phyloP scores from a whole-genome alignment of 441 rosid species.

The Biscutella laevigata region DNA sequence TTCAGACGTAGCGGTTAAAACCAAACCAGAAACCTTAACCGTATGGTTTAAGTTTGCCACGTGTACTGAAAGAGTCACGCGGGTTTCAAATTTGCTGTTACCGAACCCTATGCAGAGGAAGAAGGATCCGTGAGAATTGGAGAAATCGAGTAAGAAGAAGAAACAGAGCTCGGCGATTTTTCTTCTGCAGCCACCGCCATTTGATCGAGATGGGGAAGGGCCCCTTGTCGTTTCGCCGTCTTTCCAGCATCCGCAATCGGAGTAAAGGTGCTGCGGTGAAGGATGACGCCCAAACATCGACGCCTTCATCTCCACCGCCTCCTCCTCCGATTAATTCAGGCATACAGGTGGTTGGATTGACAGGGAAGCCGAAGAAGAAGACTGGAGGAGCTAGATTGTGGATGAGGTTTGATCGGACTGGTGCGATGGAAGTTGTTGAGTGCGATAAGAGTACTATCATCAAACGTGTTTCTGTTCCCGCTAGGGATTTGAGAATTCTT shows the following conservation, averaged over 20 bases:
- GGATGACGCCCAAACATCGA: slow-evolving; percentile 22
- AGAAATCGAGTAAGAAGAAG: too few relatives aligned
- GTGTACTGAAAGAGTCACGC: too few relatives aligned
- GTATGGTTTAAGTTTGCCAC: too few relatives aligned
- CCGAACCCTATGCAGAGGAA: too few relatives aligned
- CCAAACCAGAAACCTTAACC: too few relatives aligned
- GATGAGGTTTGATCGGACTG: slow-evolving; percentile 78
- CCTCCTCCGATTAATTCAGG: slow-evolving; percentile 20
- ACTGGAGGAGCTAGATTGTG: slow-evolving; percentile 68
- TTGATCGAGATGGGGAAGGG: slow-evolving; percentile 74
- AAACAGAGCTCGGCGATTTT: too few relatives aligned
- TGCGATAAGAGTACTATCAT: slow-evolving; percentile 79
- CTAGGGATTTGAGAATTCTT: slow-evolving; percentile 90
- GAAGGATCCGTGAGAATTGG: too few relatives aligned
- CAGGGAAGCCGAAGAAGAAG: slow-evolving; percentile 64
- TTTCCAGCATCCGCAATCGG: slow-evolving; percentile 39
- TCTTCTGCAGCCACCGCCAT: too few relatives aligned
- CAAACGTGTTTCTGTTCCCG: slow-evolving; percentile 64
- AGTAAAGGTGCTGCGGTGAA: slow-evolving; percentile 31
- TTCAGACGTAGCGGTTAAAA: too few relatives aligned
- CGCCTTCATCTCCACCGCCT: slow-evolving; percentile 26
- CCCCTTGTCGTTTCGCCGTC: slow-evolving; percentile 37
- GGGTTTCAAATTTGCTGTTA: too few relatives aligned
- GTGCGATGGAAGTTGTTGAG: slow-evolving; percentile 73
- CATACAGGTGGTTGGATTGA: slow-evolving; percentile 24